phyloP scores from a whole-genome alignment of 371 early-diverging fungal species.

The Coemansia sp. region DNA sequence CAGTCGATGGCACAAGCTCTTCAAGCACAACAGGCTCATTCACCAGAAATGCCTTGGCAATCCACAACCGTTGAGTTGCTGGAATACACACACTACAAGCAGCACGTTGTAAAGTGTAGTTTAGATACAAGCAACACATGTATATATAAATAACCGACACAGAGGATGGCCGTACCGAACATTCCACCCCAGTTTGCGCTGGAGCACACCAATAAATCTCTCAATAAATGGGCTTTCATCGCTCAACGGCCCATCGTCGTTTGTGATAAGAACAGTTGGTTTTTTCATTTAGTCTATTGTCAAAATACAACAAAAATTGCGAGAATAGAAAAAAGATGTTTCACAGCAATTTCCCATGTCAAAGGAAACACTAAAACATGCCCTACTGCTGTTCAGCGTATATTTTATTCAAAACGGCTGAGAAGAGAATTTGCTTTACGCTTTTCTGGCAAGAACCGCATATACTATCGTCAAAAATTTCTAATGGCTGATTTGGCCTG shows the following conservation, averaged over 20 bases:
- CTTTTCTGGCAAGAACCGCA: no score
- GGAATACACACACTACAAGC: constrained; percentile 29
- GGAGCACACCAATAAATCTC: constrained; percentile 7
- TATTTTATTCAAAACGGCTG: no score
- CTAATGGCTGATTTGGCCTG: no score
- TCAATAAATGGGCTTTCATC: constrained; percentile 32
- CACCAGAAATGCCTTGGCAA: constrained; percentile 30
- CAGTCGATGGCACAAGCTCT: constrained; percentile 3
- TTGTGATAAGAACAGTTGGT: constrained; percentile 24
- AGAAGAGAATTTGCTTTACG: no score
- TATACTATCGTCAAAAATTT: no score
- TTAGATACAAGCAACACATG: neutral
- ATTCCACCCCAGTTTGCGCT: constrained; percentile 8
- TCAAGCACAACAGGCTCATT: constrained; percentile 10
- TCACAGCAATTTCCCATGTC: neutral
- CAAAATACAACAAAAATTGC: neutral
- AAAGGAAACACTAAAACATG: neutral
- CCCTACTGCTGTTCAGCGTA: neutral
- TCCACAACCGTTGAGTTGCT: constrained; percentile 19
- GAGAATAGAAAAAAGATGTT: neutral
- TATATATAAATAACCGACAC: neutral
- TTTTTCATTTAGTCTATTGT: neutral
- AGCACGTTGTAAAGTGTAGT: neutral
- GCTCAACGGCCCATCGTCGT: constrained; percentile 26
- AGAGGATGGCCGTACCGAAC: constrained; percentile 5